Evolutionary conservation across 495 filamentous ascomycete species (phyloP).

Genomic region (Articulospora tetracladia): DNA sequence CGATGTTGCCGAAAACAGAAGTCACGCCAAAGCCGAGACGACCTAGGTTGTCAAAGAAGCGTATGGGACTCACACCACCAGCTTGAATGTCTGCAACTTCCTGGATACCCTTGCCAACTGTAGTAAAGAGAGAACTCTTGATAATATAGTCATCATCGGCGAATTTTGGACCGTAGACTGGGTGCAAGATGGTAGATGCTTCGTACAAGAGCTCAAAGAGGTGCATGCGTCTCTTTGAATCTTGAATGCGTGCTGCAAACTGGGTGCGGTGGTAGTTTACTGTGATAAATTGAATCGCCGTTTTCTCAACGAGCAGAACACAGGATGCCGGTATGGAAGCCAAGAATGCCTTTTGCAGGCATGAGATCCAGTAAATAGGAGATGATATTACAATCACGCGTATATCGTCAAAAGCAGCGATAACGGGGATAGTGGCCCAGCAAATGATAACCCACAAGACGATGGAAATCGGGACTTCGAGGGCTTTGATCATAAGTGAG

Average conservation of each 20-base stretch:
- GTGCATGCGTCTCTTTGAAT: slow-evolving; percentile 22
- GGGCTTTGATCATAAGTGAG: slow-evolving; percentile 16
- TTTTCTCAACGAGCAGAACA: slow-evolving; percentile 24
- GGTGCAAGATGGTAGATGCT: slow-evolving; percentile 50
- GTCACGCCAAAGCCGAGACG: slow-evolving; percentile 20
- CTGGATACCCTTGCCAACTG: slow-evolving; percentile 9
- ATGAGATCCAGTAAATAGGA: slow-evolving; percentile 1
- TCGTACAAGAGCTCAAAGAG: slow-evolving; percentile 26
- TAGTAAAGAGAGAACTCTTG: slow-evolving; percentile 41
- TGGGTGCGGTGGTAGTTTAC: slow-evolving; percentile 29
- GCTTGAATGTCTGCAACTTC: slow-evolving; percentile 3
- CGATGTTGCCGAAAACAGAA: slow-evolving; percentile 65
- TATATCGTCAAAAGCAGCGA: background rate
- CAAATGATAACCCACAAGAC: slow-evolving; percentile 23
- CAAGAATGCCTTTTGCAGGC: slow-evolving; percentile 3
- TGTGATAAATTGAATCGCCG: slow-evolving; percentile 22
- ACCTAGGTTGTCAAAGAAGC: slow-evolving; percentile 6
- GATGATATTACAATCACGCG: background rate
- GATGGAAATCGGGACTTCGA: slow-evolving; percentile 22
- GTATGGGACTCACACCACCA: background rate
- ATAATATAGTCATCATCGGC: slow-evolving; percentile 68
- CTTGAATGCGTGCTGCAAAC: slow-evolving; percentile 23
- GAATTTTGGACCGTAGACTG: slow-evolving; percentile 60
- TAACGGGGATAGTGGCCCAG: slow-evolving; percentile 3
- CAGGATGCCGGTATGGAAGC: slow-evolving; percentile 9